Evolutionary conservation across 441 rosid genomes (phyloP).

Genomic region (Gossypium trilobum): DNA sequence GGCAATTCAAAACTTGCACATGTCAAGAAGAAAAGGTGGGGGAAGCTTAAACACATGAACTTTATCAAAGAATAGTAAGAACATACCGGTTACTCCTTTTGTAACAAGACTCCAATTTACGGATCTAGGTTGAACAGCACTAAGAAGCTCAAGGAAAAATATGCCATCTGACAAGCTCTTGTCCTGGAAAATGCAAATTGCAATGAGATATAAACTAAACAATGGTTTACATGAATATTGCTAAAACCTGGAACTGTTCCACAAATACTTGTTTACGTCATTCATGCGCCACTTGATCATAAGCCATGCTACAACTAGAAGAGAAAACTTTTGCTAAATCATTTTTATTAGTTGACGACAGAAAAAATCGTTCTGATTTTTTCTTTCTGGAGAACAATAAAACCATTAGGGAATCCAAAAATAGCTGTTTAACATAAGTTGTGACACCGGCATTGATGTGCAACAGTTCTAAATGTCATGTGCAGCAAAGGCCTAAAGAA

Average conservation of each 20-base stretch:
- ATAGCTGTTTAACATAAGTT: not conserved
- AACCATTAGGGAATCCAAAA: not conserved
- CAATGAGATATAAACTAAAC: not conserved
- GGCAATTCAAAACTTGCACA: not conserved
- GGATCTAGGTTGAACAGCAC: constrained; percentile 58
- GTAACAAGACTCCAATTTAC: constrained; percentile 68
- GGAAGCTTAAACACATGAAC: not conserved
- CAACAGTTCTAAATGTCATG: not conserved
- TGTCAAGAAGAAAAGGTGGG: not conserved
- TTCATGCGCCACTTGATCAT: not conserved
- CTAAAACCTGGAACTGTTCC: not conserved
- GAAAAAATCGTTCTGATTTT: not conserved
- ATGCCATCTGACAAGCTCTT: constrained; percentile 54
- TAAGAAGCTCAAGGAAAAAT: constrained; percentile 58
- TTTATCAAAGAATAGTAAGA: not conserved
- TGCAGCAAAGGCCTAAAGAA: not conserved
- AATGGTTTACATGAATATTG: not conserved
- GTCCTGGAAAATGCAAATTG: constrained; percentile 35
- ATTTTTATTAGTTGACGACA: not conserved
- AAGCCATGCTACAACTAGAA: not conserved
- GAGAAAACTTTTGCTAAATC: not conserved
- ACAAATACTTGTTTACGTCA: not conserved
- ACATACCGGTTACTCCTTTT: constrained; percentile 48
- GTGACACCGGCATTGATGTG: not conserved
- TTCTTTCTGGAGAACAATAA: not conserved